These are phyloP conservation scores for Luvunga scandens DNA, from an alignment of 345 rosid species.

Conservation along the genomic window DNA sequence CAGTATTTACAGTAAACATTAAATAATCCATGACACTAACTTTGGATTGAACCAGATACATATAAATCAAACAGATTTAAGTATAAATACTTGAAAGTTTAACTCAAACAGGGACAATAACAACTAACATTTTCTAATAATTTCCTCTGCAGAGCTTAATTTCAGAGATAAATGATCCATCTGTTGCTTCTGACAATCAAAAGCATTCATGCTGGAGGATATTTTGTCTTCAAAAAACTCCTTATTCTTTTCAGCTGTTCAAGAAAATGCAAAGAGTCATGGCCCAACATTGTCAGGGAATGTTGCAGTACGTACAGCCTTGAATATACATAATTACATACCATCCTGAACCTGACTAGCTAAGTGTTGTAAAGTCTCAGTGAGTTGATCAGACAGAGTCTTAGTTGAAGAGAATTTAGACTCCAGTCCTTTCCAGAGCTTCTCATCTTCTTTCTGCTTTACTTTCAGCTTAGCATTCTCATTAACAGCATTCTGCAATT, in stretches of 20 bases:
- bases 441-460: conserved; percentile 88
- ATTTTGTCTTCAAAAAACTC: conserved; percentile 45
- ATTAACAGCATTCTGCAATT: conserved; percentile 79
- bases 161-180: conserved; percentile 44
- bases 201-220: conserved; percentile 32
- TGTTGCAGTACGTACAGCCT: neutral
- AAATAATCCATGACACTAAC: neutral
- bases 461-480: conserved; percentile 90
- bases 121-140: conserved; percentile 52
- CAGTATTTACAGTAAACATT: conserved; percentile 16
- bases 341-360: conserved; percentile 83
- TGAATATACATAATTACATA: conserved; percentile 24
- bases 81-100: neutral
- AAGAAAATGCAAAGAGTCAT: conserved; percentile 24
- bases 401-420: conserved; percentile 87
- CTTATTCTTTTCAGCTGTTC: conserved; percentile 67
- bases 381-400: conserved; percentile 71
- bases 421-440: conserved; percentile 90
- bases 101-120: conserved; percentile 5
- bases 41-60: neutral
- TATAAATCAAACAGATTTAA: conserved; percentile 10
- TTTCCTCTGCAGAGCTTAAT: conserved; percentile 48
- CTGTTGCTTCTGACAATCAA: conserved; percentile 48
- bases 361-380: conserved; percentile 77
- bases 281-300: neutral